Conservation (phyloP, 345 rosid species). For the Euclidium syriacum region DNA sequence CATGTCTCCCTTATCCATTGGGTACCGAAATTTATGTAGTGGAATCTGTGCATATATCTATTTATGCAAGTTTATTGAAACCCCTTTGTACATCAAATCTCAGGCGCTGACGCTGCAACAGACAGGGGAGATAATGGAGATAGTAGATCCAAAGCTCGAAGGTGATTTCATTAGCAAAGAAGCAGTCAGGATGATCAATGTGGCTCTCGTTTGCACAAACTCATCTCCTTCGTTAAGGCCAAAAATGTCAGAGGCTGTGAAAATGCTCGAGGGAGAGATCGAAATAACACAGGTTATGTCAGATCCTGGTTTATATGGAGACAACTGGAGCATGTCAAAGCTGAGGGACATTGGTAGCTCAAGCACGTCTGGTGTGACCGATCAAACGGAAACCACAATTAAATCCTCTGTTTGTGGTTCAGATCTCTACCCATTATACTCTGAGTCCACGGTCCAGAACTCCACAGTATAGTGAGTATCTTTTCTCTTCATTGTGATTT, state of each 20-base stretch:
- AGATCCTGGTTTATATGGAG: constrained; percentile 19
- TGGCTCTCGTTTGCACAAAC: constrained; percentile 40
- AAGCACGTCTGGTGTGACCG: constrained; percentile 5
- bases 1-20: constrained; percentile 29
- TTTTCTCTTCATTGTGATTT: not conserved
- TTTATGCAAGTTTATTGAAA: not conserved
- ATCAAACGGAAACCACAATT: not conserved
- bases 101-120: constrained; percentile 22
- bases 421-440: constrained; percentile 22
- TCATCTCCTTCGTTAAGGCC: constrained; percentile 39
- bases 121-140: constrained; percentile 10
- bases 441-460: constrained; percentile 2
- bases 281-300: constrained; percentile 17
- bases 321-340: constrained; percentile 25
- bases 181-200: constrained; percentile 33
- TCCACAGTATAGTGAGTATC: not conserved
- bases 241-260: constrained; percentile 37
- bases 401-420: not conserved
- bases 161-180: constrained; percentile 30
- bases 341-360: constrained; percentile 22
- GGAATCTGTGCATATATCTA: too few relatives aligned
- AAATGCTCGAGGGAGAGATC: constrained; percentile 34
- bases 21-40: constrained; percentile 6
- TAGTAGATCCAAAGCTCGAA: constrained; percentile 27
- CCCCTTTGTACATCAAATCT: not conserved